Percentiles rank a stretch among this genome's conserved stretches.
These are phyloP conservation scores for Planoprotostelium fungivorum DNA, from an alignment of 78 protist genomes.

Conservation along the genomic window DNA sequence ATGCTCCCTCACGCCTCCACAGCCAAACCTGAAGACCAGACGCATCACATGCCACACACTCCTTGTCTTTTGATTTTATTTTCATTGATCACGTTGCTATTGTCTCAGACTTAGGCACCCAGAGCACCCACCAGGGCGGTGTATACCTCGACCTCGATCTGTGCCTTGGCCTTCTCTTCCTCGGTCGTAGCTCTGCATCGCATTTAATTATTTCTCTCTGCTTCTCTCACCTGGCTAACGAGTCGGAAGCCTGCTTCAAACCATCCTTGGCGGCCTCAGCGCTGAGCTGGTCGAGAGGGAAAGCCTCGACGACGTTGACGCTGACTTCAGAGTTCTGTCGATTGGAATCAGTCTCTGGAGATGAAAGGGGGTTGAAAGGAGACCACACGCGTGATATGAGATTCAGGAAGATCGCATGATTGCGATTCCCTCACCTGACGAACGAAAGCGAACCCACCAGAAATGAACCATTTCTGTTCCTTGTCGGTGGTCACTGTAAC, in stretches of 20 bases:
- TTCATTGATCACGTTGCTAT: background rate
- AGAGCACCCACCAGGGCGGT: background rate
- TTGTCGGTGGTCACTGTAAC: conserved; percentile 29
- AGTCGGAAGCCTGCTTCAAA: conserved; percentile 1
- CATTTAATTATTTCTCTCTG: background rate
- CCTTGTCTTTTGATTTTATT: background rate
- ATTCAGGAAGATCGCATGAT: background rate
- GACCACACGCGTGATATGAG: background rate
- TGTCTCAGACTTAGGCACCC: background rate
- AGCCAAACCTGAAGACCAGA: no score
- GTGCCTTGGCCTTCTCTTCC: background rate
- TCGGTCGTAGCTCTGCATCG: background rate
- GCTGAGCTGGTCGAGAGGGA: conserved; percentile 56
- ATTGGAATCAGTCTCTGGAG: background rate
- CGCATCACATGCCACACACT: background rate
- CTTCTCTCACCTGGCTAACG: background rate
- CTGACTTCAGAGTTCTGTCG: conserved; percentile 12
- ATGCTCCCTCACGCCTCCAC: no score
- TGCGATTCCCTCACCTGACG: background rate
- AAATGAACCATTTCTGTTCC: conserved; percentile 44
- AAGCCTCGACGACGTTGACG: conserved; percentile 55
- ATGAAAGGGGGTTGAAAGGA: background rate
- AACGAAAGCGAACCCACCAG: conserved; percentile 63
- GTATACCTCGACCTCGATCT: background rate
- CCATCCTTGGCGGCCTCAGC: conserved; percentile 43